Base-by-base conservation (phyloP, 1,284 basidiomycete species). In the Tausonia pullulans region DNA sequence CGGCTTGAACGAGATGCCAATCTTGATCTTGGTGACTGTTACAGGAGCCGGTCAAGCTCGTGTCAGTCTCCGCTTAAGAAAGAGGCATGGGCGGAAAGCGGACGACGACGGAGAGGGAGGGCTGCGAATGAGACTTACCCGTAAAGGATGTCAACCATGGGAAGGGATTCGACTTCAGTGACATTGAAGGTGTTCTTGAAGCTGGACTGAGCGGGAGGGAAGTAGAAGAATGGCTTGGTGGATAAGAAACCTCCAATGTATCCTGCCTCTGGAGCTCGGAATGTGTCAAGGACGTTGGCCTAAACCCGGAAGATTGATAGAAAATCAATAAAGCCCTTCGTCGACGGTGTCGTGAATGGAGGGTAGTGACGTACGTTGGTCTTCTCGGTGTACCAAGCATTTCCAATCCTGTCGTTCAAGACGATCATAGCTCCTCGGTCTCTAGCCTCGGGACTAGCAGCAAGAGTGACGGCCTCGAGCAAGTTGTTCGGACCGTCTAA, bases 351-450 rank as follows among this genome's bases (percentile, higher is more conserved):
- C n/a, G n/a, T n/a, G n/a, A n/a, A n/a, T n/a, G n/a, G n/a, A n/a
- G n/a, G n/a, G n/a, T n/a, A n/a, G n/a, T n/a, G n/a, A n/a, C n/a
- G n/a, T n/a, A n/a, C n/a, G n/a, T n/a, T n/a, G n/a, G 68, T 70
- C 67, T 74, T 74, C 40, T 62, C 58, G 5, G 68, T 68, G 59
- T 71, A 73, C 60, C 58, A 73, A 0, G 71, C 72, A 2, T 68
- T 63, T 41, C 68, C 68, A 62, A 75, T 73, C n/a, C 72, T 68
- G 59, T 75, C 73, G 67, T 74, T 74, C 39, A 72, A 61, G 44
- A 71, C 69, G 63, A 74, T 68, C 61, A 74, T 64, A 0, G 71
- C 69, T 3, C 73, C 73, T 1, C 72, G 69, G 6, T 60, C 67
- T n/a, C 51, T 13, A 8, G 70, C 67, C 3, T 51, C 54, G 4